Evolutionary conservation across 169 alveolate genomes (phyloP).

Genomic region (Eimeria falciformis): DNA sequence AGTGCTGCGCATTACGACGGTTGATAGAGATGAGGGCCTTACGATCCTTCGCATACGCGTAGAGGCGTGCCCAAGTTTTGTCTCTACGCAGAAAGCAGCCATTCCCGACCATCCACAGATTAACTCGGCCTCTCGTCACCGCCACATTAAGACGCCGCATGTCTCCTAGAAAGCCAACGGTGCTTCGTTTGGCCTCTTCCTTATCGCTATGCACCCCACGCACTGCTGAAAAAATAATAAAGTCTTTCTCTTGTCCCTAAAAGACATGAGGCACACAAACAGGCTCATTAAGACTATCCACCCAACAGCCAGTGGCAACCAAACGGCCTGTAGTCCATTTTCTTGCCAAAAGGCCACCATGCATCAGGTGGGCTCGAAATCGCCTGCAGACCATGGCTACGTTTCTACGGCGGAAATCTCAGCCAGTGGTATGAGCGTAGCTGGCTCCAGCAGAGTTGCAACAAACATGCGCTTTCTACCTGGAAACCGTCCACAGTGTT

Average conservation of each 20-base stretch:
- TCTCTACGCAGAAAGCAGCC: slow-evolving; percentile 78
- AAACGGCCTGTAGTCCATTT: no score
- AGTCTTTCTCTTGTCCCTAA: slow-evolving; percentile 82
- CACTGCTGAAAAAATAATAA: slow-evolving; percentile 78
- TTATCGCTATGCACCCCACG: slow-evolving; percentile 72
- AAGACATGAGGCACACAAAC: not conserved
- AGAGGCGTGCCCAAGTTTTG: slow-evolving; percentile 77
- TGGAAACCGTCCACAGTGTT: slow-evolving; percentile 86
- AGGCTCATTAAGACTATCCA: not conserved
- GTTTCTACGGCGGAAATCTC: no score
- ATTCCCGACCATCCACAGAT: slow-evolving; percentile 80
- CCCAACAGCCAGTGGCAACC: no score
- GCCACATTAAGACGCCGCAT: slow-evolving; percentile 83
- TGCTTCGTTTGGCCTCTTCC: slow-evolving; percentile 60
- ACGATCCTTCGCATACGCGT: slow-evolving; percentile 71
- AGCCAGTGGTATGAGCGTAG: no score
- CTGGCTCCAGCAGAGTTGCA: no score
- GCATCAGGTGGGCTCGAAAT: not conserved
- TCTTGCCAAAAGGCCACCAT: no score
- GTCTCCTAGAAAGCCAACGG: slow-evolving; percentile 82
- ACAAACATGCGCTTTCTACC: slow-evolving; percentile 38
- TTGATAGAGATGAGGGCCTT: slow-evolving; percentile 71
- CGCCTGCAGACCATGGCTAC: not conserved
- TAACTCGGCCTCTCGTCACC: slow-evolving; percentile 80
- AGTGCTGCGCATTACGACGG: slow-evolving; percentile 64